A percentile compares a stretch with the other conserved stretches of the same genome.
Evolutionary conservation across 2,329 filamentous ascomycete genomes (phyloP).

Genomic region (Penicillium sp.): DNA sequence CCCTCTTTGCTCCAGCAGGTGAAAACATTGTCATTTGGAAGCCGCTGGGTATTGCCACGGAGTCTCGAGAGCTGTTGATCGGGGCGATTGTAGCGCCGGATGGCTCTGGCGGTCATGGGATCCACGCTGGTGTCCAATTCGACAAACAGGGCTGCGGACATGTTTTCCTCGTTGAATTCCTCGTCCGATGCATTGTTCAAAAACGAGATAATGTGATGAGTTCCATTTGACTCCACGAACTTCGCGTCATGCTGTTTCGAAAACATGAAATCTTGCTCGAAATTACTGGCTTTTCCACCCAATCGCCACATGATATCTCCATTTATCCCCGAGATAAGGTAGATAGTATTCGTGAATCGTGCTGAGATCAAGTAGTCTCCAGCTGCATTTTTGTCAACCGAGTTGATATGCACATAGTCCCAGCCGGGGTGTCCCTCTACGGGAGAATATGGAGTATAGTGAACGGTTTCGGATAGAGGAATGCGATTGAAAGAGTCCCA

Average conservation of each 20-base stretch:
- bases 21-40: slow-evolving; percentile 38
- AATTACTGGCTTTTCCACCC: slow-evolving; percentile 31
- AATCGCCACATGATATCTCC: slow-evolving; percentile 41
- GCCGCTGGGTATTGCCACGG: slow-evolving; percentile 36
- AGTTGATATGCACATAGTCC: slow-evolving; percentile 43
- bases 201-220: slow-evolving; percentile 34
- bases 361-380: slow-evolving; percentile 43
- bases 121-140: slow-evolving; percentile 27
- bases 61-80: slow-evolving; percentile 32
- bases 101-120: slow-evolving; percentile 29
- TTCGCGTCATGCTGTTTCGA: slow-evolving; percentile 41
- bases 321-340: slow-evolving; percentile 36
- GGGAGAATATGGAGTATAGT: slow-evolving; percentile 14
- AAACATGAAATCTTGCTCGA: slow-evolving; percentile 35
- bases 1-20: slow-evolving; percentile 37
- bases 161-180: slow-evolving; percentile 24
- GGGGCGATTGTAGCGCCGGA: slow-evolving; percentile 33
- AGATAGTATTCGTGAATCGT: slow-evolving; percentile 41
- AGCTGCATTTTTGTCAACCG: slow-evolving; percentile 38
- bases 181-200: slow-evolving; percentile 38
- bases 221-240: slow-evolving; percentile 30
- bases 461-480: slow-evolving; percentile 24
- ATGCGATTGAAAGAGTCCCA: slow-evolving; percentile 37
- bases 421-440: slow-evolving; percentile 26
- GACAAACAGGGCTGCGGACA: slow-evolving; percentile 32